These are phyloP conservation scores for Neurospora terricola DNA, from an alignment of 495 filamentous ascomycete genomes.

Conservation along the genomic window DNA sequence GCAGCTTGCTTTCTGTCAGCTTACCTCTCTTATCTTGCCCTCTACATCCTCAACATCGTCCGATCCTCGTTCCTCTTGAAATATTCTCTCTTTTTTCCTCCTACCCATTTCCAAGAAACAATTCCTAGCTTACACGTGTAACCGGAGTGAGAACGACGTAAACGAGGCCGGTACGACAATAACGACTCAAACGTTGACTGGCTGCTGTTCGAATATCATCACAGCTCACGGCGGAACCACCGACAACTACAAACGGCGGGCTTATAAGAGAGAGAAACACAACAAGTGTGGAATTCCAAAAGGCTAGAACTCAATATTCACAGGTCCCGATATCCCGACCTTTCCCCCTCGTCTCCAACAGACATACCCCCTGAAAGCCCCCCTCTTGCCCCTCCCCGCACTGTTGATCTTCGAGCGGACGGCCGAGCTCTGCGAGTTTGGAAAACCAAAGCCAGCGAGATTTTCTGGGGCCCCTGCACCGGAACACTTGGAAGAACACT, in stretches of 20 bases:
- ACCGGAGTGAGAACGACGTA: background rate
- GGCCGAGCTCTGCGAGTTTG: background rate
- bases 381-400: background rate
- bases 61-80: background rate
- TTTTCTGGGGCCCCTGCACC: background rate
- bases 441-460: background rate
- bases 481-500: background rate
- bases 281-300: background rate
- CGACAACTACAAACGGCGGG: background rate
- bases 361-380: background rate
- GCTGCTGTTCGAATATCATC: background rate
- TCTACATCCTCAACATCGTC: background rate
- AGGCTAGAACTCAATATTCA: background rate
- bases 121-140: background rate
- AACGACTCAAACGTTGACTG: background rate
- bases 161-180: background rate
- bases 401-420: background rate
- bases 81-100: background rate
- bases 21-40: background rate
- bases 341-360: background rate
- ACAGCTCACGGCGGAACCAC: background rate
- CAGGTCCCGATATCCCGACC: background rate
- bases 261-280: background rate
- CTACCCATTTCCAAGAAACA: background rate
- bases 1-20: background rate